Conservation (phyloP, 371 early-diverging fungal species). For the Mucor circinelloides region DNA sequence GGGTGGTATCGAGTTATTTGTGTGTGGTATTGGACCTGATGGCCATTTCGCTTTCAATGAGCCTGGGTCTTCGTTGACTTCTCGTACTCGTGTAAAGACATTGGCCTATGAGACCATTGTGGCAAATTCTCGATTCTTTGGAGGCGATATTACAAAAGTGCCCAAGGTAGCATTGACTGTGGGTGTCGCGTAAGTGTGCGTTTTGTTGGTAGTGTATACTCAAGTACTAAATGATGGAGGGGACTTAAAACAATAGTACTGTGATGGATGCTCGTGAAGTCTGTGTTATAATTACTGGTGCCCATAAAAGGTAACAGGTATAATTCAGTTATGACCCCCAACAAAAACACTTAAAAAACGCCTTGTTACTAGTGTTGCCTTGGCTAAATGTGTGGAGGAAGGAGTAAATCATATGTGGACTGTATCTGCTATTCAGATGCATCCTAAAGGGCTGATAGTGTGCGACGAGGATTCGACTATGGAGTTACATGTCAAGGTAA, state of each 20-base stretch:
- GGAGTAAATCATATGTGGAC: slow-evolving; percentile 89
- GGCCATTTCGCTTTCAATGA: slow-evolving; percentile 79
- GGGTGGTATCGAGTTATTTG: slow-evolving; percentile 64
- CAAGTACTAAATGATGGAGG: not conserved
- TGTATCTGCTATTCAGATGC: slow-evolving; percentile 82
- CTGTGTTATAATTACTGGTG: slow-evolving; percentile 81
- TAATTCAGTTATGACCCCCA: slow-evolving; percentile 75
- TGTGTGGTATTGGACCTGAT: slow-evolving; percentile 36
- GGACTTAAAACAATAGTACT: slow-evolving; percentile 38
- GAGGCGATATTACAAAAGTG: slow-evolving; percentile 68
- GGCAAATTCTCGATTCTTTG: slow-evolving; percentile 75
- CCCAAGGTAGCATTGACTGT: slow-evolving; percentile 75
- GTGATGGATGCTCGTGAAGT: slow-evolving; percentile 86
- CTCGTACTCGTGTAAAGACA: slow-evolving; percentile 71
- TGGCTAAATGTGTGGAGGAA: slow-evolving; percentile 84
- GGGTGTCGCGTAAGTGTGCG: slow-evolving; percentile 55
- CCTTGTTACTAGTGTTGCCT: slow-evolving; percentile 72
- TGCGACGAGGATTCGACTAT: slow-evolving; percentile 84
- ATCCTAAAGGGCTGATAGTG: slow-evolving; percentile 82
- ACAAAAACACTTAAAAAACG: slow-evolving; percentile 59
- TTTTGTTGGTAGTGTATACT: not conserved
- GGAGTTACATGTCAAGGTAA: slow-evolving; percentile 78
- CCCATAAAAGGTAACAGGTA: slow-evolving; percentile 70
- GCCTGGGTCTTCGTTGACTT: slow-evolving; percentile 69
- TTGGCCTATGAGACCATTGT: slow-evolving; percentile 75